Evolutionary conservation across 148 eudicot genomes (phyloP).

Genomic region (Gaultheria prostrata): DNA sequence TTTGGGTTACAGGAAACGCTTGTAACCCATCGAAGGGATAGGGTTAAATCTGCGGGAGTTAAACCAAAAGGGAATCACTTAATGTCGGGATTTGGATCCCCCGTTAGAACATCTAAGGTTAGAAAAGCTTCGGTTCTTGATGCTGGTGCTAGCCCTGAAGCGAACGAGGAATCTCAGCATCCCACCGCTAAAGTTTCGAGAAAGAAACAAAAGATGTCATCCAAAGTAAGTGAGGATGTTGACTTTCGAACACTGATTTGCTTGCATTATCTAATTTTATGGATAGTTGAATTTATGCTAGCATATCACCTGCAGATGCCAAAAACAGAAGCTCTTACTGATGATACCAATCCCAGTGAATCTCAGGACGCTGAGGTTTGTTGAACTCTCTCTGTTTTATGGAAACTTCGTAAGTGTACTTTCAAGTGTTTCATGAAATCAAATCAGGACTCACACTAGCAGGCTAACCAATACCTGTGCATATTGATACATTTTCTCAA

Average conservation of each 20-base stretch:
- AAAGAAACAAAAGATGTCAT: slow-evolving; percentile 52
- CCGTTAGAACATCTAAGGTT: slow-evolving; percentile 41
- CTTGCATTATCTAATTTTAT: slow-evolving; percentile 18
- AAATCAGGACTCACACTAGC: slow-evolving; percentile 4
- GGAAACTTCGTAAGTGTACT: neutral
- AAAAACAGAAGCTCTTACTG: slow-evolving; percentile 43
- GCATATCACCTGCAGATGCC: slow-evolving; percentile 36
- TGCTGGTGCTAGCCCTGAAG: slow-evolving; percentile 37
- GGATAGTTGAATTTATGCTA: slow-evolving; percentile 15
- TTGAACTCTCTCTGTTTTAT: slow-evolving; percentile 14
- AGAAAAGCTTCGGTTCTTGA: slow-evolving; percentile 45
- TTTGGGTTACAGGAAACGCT: slow-evolving; percentile 41
- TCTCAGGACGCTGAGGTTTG: slow-evolving; percentile 61
- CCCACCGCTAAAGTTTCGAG: slow-evolving; percentile 29
- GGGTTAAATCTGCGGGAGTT: slow-evolving; percentile 39
- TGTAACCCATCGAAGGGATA: slow-evolving; percentile 36
- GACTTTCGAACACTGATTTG: slow-evolving; percentile 1
- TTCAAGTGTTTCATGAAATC: slow-evolving; percentile 1
- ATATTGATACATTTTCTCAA: neutral
- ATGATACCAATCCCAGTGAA: slow-evolving; percentile 32
- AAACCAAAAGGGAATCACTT: slow-evolving; percentile 48
- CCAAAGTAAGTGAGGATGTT: slow-evolving; percentile 48
- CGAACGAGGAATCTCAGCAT: slow-evolving; percentile 38
- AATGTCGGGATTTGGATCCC: slow-evolving; percentile 28
- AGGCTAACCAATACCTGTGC: neutral